Evolutionary conservation across 257 asterid genomes (phyloP).

Genomic region (Anisodus acutangulus): DNA sequence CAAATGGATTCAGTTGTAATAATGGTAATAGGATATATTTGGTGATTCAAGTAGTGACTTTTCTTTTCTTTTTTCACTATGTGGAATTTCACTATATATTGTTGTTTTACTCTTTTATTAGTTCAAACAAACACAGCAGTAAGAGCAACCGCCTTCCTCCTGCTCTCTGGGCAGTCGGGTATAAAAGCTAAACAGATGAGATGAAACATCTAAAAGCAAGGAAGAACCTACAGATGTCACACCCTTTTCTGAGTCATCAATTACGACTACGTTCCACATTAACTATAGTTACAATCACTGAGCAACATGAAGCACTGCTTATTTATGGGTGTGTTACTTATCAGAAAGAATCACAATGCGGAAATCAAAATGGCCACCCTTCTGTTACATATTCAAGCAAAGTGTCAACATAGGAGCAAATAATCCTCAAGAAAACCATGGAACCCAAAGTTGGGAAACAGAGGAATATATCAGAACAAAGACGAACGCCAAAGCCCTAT

Average conservation of each 20-base stretch:
- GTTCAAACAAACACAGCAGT: neutral
- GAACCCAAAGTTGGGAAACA: neutral
- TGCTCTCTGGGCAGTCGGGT: neutral
- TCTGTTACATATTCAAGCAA: slow-evolving; percentile 14
- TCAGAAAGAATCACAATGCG: slow-evolving; percentile 11
- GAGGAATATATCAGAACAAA: neutral
- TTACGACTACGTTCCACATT: neutral
- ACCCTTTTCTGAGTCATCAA: neutral
- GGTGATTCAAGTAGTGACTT: neutral
- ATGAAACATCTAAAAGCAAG: neutral
- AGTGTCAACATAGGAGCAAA: neutral
- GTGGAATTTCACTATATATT: too few species aligned
- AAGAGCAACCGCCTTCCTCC: neutral
- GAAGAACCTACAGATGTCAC: neutral
- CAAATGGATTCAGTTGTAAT: neutral
- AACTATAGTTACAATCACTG: neutral
- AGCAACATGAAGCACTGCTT: neutral
- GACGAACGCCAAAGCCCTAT: neutral
- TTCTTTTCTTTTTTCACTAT: neutral
- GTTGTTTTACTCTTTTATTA: neutral
- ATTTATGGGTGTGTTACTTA: neutral
- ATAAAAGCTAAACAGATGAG: neutral
- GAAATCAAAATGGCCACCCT: neutral
- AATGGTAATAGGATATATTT: neutral
- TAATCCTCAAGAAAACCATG: slow-evolving; percentile 17